Evolutionary conservation across 306 rosid species (phyloP).

Genomic region (Inga laurina): DNA sequence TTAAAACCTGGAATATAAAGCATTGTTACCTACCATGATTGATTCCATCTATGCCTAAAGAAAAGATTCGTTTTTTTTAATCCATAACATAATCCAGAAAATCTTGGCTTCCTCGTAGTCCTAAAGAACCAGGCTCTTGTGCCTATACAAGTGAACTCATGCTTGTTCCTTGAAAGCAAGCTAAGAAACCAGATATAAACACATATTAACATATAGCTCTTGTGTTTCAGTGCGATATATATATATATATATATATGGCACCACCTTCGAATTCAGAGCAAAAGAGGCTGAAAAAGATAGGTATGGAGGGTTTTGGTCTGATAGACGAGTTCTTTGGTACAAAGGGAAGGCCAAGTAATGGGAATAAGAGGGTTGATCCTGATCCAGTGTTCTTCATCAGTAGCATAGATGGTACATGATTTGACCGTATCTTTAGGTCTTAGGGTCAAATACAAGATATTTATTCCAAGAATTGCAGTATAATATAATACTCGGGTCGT

Average conservation of each 20-base stretch:
- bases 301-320: neutral
- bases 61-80: neutral
- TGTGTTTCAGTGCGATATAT: too few relatives aligned
- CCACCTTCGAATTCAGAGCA: neutral
- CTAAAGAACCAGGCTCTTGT: neutral
- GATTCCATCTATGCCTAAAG: neutral
- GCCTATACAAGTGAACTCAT: neutral
- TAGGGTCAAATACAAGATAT: too few relatives aligned
- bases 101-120: neutral
- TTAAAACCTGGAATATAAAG: neutral
- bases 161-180: neutral
- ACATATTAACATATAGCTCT: neutral
- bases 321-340: neutral
- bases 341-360: neutral
- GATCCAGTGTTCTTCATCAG: neutral
- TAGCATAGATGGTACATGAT: neutral
- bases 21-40: neutral
- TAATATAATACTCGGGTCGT: too few relatives aligned
- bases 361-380: neutral
- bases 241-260: neutral
- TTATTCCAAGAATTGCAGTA: too few relatives aligned
- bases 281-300: neutral
- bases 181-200: neutral
- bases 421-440: too few relatives aligned
- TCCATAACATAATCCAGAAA: neutral